Base-by-base conservation (phyloP, 2,329 filamentous ascomycete species). In the Pseudogymnoascus sp. region DNA sequence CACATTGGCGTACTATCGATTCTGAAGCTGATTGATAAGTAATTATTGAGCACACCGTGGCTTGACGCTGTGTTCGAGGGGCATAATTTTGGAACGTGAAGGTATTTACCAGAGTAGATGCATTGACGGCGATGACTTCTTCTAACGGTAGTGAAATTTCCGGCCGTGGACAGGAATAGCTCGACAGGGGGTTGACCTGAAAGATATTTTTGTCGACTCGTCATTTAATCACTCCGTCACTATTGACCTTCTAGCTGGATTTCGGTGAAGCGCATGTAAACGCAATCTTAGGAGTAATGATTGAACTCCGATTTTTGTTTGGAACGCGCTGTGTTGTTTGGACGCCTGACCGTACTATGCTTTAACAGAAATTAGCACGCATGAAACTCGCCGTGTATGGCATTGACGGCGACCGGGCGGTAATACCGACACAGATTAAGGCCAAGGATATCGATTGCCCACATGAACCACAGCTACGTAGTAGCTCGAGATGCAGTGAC, bases 401-500 rank as follows among this genome's bases (percentile, higher is more conserved):
- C 47, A 54, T 54, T 54, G 47, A 54, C 47, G 47, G 47, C 25
- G 47, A 54, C 4, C 47, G 25, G 47, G 16, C 47, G 47, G 47
- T 54, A 54, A 54, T 54, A 54, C 47, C 47, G 47, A 54, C n/a
- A 33, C 47, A 54, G 47, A 54, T 54, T 54, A 54, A 54, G 47
- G 47, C 47, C 47, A 54, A 54, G 47, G 47, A 54, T 54, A 54
- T 54, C 47, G 28, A 54, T 20, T 54, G 47, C 28, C 28, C 28
- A 54, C 47, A 54, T 11, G 47, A 54, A 54, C 47, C 28, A 54
- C 28, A 35, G 28, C 47, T 33, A 33, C 47, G 47, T 35, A 54
- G 47, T 54, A 33, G 47, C 47, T 54, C 33, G 28, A 12, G n/a
- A 14, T 14, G 47, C 28, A 20, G 7, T 14, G 16, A 18, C n/a